A percentile compares a stretch with the other conserved stretches of the same genome.
Conservation (phyloP, 2,329 filamentous ascomycete genomes). For the Trichoderma citrinoviride region DNA sequence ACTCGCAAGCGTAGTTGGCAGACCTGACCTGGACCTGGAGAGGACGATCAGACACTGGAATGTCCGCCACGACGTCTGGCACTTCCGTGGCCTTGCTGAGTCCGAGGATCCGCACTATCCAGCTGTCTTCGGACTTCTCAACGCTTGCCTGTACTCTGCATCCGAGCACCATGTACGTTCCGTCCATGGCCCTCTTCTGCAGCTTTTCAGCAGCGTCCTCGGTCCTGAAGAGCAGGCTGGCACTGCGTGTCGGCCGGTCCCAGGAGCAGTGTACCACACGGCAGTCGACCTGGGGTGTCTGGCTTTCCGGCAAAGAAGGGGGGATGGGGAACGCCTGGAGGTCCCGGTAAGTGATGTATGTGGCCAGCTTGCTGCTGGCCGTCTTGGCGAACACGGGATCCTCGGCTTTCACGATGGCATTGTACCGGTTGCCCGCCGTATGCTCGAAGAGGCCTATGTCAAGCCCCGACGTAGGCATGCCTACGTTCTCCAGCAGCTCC, state of each 20-base stretch:
- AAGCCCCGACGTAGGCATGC: background rate
- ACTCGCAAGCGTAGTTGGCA: constrained; percentile 21
- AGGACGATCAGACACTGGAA: background rate
- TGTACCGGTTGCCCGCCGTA: background rate
- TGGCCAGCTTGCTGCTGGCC: constrained; percentile 2
- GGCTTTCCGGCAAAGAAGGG: constrained; percentile 27
- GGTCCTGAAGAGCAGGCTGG: constrained; percentile 32
- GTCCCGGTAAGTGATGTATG: background rate
- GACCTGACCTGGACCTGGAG: background rate
- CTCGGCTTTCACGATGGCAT: background rate
- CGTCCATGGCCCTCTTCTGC: background rate
- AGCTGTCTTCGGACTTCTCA: background rate
- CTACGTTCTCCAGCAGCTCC: background rate
- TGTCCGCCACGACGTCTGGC: background rate
- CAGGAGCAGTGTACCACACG: constrained; percentile 39
- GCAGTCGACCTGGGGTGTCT: constrained; percentile 34
- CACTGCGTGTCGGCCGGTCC: constrained; percentile 33
- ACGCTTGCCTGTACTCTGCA: background rate
- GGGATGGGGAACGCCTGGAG: background rate
- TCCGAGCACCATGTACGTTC: background rate
- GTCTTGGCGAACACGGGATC: constrained; percentile 7
- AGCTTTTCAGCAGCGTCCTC: background rate
- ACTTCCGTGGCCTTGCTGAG: background rate
- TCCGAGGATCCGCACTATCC: background rate
- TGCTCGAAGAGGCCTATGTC: background rate